These are phyloP conservation scores for Fusarium protoensiforme DNA, from an alignment of 2,329 filamentous ascomycete species.

Conservation along the genomic window DNA sequence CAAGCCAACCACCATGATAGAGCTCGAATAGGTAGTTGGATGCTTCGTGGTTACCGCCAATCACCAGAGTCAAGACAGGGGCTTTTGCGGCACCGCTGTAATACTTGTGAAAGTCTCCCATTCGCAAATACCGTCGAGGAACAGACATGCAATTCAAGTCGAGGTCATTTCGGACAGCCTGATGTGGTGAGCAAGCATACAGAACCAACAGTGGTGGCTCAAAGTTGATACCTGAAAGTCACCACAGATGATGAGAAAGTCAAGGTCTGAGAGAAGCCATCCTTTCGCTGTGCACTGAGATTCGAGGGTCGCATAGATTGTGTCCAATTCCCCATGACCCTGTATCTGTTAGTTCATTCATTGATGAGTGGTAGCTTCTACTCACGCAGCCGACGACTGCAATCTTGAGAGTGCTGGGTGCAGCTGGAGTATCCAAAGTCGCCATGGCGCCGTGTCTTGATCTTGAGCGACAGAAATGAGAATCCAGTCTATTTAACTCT, in stretches of 20 bases:
- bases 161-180: constrained; percentile 86
- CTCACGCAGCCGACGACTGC: constrained; percentile 27
- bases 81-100: constrained; percentile 82
- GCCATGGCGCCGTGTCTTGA: background rate
- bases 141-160: constrained; percentile 91
- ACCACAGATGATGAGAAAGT: constrained; percentile 91
- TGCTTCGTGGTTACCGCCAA: constrained; percentile 94
- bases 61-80: constrained; percentile 89
- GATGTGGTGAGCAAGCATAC: background rate
- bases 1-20: constrained; percentile 95
- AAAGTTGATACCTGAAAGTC: constrained; percentile 79
- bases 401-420: constrained; percentile 2
- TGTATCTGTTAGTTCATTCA: background rate
- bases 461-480: background rate
- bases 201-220: background rate
- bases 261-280: constrained; percentile 64
- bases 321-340: constrained; percentile 19
- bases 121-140: constrained; percentile 82
- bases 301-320: constrained; percentile 14
- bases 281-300: constrained; percentile 8
- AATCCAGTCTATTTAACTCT: background rate
- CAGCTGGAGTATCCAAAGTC: background rate
- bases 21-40: constrained; percentile 89
- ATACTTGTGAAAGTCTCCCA: constrained; percentile 94
- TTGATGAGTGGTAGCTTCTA: background rate